Evolutionary conservation across 208 protist genomes (phyloP).

Genomic region (Strigomonas culicis): DNA sequence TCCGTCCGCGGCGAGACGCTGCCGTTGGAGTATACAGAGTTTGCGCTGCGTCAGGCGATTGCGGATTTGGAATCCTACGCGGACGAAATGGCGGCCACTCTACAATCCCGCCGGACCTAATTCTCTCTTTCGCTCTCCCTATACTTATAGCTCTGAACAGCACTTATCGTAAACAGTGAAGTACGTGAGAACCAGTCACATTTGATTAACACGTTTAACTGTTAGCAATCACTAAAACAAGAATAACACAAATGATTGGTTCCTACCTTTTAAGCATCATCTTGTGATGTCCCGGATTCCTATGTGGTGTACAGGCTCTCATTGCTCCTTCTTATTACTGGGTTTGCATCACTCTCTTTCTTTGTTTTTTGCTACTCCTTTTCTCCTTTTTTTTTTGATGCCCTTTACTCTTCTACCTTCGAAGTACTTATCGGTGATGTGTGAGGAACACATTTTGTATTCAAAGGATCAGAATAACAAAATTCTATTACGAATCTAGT

Average conservation of each 20-base stretch:
- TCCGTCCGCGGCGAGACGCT: slow-evolving; percentile 6
- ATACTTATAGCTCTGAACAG: not conserved
- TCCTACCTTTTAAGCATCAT: too few relatives aligned
- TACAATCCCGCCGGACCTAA: not conserved
- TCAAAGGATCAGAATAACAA: too few relatives aligned
- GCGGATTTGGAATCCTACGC: slow-evolving; percentile 66
- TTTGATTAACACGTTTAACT: not conserved
- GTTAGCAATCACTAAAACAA: not conserved
- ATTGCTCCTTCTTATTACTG: not conserved
- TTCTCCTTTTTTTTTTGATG: slow-evolving; percentile 9
- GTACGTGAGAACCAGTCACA: not conserved
- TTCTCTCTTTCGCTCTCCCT: not conserved
- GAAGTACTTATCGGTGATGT: too few relatives aligned
- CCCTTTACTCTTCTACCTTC: slow-evolving; percentile 21
- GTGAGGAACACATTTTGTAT: too few relatives aligned
- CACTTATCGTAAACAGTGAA: not conserved
- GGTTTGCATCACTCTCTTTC: too few relatives aligned
- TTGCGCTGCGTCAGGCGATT: slow-evolving; percentile 77
- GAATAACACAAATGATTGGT: too few relatives aligned
- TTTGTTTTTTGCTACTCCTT: not conserved
- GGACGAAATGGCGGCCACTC: slow-evolving; percentile 26
- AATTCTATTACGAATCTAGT: too few relatives aligned
- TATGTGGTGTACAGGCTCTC: not conserved
- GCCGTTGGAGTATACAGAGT: slow-evolving; percentile 52
- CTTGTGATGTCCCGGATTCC: not conserved